A percentile compares a stretch with the other conserved stretches of the same genome.
phyloP scores from a whole-genome alignment of 768 basidiomycete genomes.

The Boletellus ananiceps region DNA sequence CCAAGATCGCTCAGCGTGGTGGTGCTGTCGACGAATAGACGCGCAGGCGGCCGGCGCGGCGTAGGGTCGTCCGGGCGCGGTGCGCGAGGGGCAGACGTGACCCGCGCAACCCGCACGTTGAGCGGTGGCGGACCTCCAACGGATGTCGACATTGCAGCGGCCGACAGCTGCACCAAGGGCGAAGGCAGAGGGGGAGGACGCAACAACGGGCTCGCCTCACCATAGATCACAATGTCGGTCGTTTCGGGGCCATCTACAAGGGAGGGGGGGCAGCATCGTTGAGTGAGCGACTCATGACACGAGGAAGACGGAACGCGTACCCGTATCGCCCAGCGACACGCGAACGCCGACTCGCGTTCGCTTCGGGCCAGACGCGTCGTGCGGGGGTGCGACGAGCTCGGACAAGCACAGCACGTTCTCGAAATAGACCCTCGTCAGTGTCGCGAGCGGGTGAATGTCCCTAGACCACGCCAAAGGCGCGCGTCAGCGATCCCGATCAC shows the following conservation, averaged over 20 bases:
- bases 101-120: conserved; percentile 50
- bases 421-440: conserved; percentile 60
- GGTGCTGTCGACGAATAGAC: conserved; percentile 13
- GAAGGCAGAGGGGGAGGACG: conserved; percentile 3
- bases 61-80: conserved; percentile 78
- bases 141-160: conserved; percentile 19
- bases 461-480: conserved; percentile 30
- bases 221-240: conserved; percentile 59
- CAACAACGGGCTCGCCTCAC: conserved; percentile 27
- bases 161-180: background rate
- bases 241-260: conserved; percentile 61
- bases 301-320: conserved; percentile 29
- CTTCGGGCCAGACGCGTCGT: conserved; percentile 16
- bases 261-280: background rate
- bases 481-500: background rate
- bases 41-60: conserved; percentile 59
- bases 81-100: conserved; percentile 39
- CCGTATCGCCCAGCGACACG: conserved; percentile 65
- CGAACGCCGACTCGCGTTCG: conserved; percentile 57
- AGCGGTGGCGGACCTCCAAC: conserved; percentile 22
- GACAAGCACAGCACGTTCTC: conserved; percentile 63
- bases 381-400: conserved; percentile 27
- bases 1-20: conserved; percentile 14
- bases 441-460: conserved; percentile 66
- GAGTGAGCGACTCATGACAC: no score